Base-by-base conservation (phyloP, 148 eudicot genomes). In the Suaeda aralocaspica region DNA sequence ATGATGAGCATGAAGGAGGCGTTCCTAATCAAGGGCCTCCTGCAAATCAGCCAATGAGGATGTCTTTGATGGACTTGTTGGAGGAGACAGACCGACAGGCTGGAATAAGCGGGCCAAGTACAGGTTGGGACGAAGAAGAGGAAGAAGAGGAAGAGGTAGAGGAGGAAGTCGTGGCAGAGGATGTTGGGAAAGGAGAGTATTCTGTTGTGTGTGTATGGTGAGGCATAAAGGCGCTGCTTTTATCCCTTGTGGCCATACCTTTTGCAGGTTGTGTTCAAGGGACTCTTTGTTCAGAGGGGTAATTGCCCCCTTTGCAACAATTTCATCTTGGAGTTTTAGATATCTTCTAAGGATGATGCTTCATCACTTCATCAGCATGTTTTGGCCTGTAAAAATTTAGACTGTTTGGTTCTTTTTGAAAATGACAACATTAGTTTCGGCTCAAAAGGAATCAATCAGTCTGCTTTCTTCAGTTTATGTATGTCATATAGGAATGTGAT, bases 211-310 rank as follows among this genome's bases (percentile, higher is more conserved):
- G n/a, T 92, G 98, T 71, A 88, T 78, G 85, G 96, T 88, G 69
- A 92, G 89, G 85, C 92, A 88, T 69, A 92, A 86, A 69, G 96
- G 90, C 0, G 80, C 94, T 26, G 92, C 91, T 15, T 85, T 86
- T 46, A 78, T 81, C 58, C 94, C 92, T 3, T 92, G 98, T 71
- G 98, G 98, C 13, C 98, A 94, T 71, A 85, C 96, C 9, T 91
- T 89, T 77, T 94, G 97, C 78, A 83, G 92, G 74, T 67, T 86
- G 66, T 94, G 97, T 59, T 89, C 92, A 0, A 81, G 88, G 77
- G 94, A 92, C 86, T 92, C 56, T 82, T 78, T 74, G 94, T 86
- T 67, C 87, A 88, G 67, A 84, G 88, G 59, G 89, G 88, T 22
- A 84, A 84, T 65, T 92, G 97, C 74, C 96, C 97, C 6, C 85